Percentiles rank a stretch among this genome's conserved stretches.
Evolutionary conservation across 2,329 filamentous ascomycete species (phyloP).

Genomic region (Colletotrichum spaethianum): DNA sequence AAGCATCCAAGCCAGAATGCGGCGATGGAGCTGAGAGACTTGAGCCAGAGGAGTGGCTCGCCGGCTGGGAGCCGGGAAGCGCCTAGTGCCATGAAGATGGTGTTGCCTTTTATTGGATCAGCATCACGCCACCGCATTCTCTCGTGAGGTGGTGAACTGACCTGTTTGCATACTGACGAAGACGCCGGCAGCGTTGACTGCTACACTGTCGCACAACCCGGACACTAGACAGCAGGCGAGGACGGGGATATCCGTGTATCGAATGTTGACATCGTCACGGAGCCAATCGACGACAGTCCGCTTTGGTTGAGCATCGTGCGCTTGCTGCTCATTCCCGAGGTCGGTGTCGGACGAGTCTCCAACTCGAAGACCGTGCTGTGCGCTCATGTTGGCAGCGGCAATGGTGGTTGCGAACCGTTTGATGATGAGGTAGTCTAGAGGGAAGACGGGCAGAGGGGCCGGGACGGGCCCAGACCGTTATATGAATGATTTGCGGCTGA

Average conservation of each 20-base stretch:
- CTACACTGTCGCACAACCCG: slow-evolving; percentile 57
- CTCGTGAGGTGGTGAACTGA: background rate
- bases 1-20: slow-evolving; percentile 69
- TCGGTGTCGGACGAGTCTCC: slow-evolving; percentile 36
- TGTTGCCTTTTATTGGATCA: slow-evolving; percentile 62
- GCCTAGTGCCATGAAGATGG: slow-evolving; percentile 74
- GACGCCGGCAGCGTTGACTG: slow-evolving; percentile 56
- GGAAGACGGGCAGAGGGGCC: background rate
- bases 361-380: slow-evolving; percentile 30
- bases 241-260: slow-evolving; percentile 53
- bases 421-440: slow-evolving; percentile 3
- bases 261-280: slow-evolving; percentile 40
- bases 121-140: background rate
- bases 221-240: slow-evolving; percentile 56
- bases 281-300: slow-evolving; percentile 37
- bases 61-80: slow-evolving; percentile 65
- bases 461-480: background rate
- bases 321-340: slow-evolving; percentile 13
- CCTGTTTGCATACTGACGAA: slow-evolving; percentile 59
- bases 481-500: slow-evolving; percentile 19
- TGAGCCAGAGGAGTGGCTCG: slow-evolving; percentile 67
- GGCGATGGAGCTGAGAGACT: slow-evolving; percentile 66
- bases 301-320: background rate
- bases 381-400: slow-evolving; percentile 16
- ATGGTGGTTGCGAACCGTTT: background rate